phyloP scores from a whole-genome alignment of 1,284 basidiomycete species.

The Ceratobasidium sp. region DNA sequence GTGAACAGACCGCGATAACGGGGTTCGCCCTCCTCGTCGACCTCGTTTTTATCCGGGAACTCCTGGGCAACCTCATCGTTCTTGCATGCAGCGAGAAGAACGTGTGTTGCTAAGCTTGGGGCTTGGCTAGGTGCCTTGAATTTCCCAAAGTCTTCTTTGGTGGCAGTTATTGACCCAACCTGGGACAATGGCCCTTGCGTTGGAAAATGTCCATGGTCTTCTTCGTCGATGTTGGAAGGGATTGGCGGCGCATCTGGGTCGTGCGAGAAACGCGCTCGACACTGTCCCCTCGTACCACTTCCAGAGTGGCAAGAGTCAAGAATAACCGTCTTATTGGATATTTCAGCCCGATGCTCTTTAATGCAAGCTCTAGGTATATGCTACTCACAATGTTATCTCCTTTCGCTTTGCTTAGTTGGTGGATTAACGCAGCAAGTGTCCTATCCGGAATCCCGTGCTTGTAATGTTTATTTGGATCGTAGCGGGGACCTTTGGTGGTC shows the following conservation, averaged over 20 bases:
- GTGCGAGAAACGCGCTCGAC: not conserved
- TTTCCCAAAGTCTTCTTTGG: not conserved
- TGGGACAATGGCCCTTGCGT: not conserved
- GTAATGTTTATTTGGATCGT: not conserved
- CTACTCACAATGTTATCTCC: slow-evolving; percentile 35
- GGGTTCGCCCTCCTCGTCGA: not conserved
- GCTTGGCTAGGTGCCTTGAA: not conserved
- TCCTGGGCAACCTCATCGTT: slow-evolving; percentile 1
- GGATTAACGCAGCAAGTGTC: slow-evolving; percentile 29
- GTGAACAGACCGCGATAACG: slow-evolving; percentile 19
- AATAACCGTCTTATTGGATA: slow-evolving; percentile 9
- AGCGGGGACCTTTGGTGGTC: not conserved
- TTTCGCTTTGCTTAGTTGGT: slow-evolving; percentile 8
- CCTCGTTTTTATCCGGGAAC: not conserved
- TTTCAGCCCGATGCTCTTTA: not conserved
- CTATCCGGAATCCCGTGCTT: slow-evolving; percentile 24
- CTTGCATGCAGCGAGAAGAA: slow-evolving; percentile 34
- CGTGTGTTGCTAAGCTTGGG: slow-evolving; percentile 8
- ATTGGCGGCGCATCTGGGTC: not conserved
- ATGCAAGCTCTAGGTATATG: not conserved
- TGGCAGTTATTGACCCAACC: not conserved
- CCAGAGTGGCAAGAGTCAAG: slow-evolving; percentile 18
- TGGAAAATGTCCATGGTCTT: not conserved
- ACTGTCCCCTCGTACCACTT: slow-evolving; percentile 4
- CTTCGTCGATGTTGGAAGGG: not conserved